phyloP scores from a whole-genome alignment of 331 rosid species.

The Saraca asoca region DNA sequence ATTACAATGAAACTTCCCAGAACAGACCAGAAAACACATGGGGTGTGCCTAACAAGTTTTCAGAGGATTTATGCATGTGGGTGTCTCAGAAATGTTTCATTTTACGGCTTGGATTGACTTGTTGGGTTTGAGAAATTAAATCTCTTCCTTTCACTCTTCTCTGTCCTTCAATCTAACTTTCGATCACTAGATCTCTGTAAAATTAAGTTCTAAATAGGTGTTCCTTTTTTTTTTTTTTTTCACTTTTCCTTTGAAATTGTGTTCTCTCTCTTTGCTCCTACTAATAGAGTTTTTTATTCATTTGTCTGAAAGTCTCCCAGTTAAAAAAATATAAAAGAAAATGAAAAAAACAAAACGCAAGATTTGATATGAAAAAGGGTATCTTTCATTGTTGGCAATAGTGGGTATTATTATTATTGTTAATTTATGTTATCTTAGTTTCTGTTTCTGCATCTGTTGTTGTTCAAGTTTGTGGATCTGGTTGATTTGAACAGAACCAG shows the following conservation, averaged over 20 bases:
- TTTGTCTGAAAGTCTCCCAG: no score
- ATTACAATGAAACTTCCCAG: conserved; percentile 44
- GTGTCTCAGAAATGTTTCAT: conserved; percentile 8
- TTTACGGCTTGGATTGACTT: conserved; percentile 36
- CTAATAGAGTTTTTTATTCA: no score
- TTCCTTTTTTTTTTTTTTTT: no score
- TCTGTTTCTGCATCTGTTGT: conserved; percentile 29
- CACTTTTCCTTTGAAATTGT: no score
- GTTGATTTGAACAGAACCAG: no score
- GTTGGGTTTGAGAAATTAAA: conserved; percentile 30
- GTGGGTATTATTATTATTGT: no score
- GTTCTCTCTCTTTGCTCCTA: no score
- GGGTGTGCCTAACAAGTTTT: conserved; percentile 34
- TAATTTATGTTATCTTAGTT: conserved; percentile 30
- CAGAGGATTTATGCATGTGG: conserved; percentile 28
- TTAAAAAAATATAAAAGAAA: no score
- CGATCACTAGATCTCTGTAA: no score
- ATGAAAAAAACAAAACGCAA: background rate
- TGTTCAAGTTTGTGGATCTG: no score
- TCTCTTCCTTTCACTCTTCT: background rate
- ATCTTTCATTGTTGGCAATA: conserved; percentile 49
- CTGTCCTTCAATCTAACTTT: no score
- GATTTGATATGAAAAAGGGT: conserved; percentile 38
- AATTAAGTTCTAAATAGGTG: background rate
- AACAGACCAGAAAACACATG: conserved; percentile 65